Conservation (phyloP, 805 yeast species). For the Yarrowia sp. region DNA sequence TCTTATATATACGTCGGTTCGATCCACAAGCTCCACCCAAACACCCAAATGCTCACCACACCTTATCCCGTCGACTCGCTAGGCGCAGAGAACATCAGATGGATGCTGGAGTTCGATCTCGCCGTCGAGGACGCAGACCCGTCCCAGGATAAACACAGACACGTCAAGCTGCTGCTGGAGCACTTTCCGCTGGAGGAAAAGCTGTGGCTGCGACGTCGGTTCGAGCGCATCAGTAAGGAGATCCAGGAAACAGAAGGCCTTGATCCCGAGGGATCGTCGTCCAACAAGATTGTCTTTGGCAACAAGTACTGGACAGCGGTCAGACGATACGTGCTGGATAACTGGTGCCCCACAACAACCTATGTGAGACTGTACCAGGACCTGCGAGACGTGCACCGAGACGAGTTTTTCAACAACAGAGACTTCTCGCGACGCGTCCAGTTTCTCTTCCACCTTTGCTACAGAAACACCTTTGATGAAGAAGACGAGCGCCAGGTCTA, state of each 20-base stretch:
- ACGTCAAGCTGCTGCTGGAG: slow-evolving; percentile 5
- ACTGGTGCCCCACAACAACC: slow-evolving; percentile 27
- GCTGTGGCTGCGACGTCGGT: slow-evolving; percentile 12
- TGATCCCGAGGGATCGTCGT: slow-evolving; percentile 5
- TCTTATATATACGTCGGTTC: not conserved
- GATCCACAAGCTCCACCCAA: too few species aligned
- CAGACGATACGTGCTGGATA: slow-evolving; percentile 27
- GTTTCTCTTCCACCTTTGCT: slow-evolving; percentile 5
- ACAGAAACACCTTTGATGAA: slow-evolving; percentile 32
- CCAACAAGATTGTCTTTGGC: slow-evolving; percentile 27
- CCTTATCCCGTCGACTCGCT: slow-evolving; percentile 37
- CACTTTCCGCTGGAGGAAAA: slow-evolving; percentile 33
- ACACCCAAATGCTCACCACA: not conserved
- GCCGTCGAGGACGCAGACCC: slow-evolving; percentile 18
- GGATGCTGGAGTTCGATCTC: slow-evolving; percentile 29
- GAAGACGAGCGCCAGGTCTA: slow-evolving; percentile 25
- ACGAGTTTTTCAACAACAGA: slow-evolving; percentile 17
- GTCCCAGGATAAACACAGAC: slow-evolving; percentile 5
- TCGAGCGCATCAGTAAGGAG: slow-evolving; percentile 2
- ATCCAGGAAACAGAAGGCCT: slow-evolving; percentile 9
- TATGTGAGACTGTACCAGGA: slow-evolving; percentile 16
- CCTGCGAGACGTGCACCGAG: slow-evolving; percentile 21
- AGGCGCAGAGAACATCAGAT: slow-evolving; percentile 17
- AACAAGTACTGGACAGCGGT: slow-evolving; percentile 19
- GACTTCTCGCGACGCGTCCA: slow-evolving; percentile 19